Evolutionary conservation across 73 alveolate genomes (phyloP).

Genomic region (Paramecium pentaurelia): DNA sequence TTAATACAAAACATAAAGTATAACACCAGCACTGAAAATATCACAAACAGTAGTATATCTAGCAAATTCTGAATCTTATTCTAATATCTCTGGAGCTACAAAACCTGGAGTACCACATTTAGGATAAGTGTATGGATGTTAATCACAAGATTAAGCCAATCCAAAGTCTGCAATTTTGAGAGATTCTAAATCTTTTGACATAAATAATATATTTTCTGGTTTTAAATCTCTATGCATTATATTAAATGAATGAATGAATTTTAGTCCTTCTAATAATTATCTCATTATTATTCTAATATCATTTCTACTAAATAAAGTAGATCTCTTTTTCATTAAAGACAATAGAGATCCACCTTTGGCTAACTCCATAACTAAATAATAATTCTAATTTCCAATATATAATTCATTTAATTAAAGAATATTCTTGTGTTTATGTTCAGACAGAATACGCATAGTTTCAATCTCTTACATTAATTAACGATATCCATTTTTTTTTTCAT

Average conservation of each 20-base stretch:
- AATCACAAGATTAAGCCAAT: constrained; percentile 62
- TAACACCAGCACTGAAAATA: constrained; percentile 53
- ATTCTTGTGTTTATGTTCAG: background rate
- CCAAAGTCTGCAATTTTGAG: constrained; percentile 88
- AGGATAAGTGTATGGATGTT: constrained; percentile 38
- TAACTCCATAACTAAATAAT: constrained; percentile 26
- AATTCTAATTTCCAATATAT: constrained; percentile 21
- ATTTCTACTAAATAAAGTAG: background rate
- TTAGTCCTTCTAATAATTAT: constrained; percentile 81
- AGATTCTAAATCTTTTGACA: constrained; percentile 60
- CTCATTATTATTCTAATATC: constrained; percentile 58
- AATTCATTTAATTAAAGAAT: constrained; percentile 1
- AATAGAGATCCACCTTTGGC: constrained; percentile 29
- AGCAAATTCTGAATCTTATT: constrained; percentile 46
- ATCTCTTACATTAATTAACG: background rate
- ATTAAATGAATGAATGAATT: constrained; percentile 72
- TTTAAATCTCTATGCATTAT: constrained; percentile 92
- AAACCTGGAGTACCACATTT: constrained; percentile 64
- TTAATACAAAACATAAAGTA: constrained; percentile 32
- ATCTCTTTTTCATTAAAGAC: constrained; percentile 24
- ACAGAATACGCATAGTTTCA: constrained; percentile 11
- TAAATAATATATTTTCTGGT: constrained; percentile 80
- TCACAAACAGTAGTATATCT: constrained; percentile 43
- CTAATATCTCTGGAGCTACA: constrained; percentile 60
- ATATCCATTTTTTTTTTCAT: constrained; percentile 20